These are phyloP conservation scores for Hydnum rufescens DNA, from an alignment of 768 basidiomycete species.

Conservation along the genomic window DNA sequence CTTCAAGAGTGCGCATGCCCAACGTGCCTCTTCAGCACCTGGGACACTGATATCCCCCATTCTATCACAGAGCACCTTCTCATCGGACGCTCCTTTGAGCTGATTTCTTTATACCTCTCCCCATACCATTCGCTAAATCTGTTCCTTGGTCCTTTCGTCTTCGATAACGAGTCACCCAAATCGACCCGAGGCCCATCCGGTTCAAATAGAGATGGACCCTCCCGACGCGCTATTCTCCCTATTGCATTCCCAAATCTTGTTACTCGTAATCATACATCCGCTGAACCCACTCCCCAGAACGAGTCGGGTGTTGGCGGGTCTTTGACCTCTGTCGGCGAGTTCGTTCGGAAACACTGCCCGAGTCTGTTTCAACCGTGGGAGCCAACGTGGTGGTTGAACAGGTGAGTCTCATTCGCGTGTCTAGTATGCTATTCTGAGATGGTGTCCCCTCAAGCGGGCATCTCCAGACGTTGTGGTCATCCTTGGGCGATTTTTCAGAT, in stretches of 20 bases:
- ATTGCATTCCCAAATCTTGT: background rate
- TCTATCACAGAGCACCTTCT: background rate
- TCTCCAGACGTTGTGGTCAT: conserved; percentile 21
- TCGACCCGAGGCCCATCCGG: background rate
- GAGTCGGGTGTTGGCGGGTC: background rate
- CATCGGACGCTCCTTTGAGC: background rate
- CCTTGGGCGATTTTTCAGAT: conserved; percentile 20
- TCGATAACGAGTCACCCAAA: background rate
- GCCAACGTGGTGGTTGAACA: conserved; percentile 21
- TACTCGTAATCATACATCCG: background rate
- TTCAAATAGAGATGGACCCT: background rate
- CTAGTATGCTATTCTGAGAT: background rate
- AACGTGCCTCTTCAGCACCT: no score
- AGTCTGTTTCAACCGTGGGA: conserved; percentile 12
- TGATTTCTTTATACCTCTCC: background rate
- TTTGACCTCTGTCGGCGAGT: background rate
- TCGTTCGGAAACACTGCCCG: conserved; percentile 8
- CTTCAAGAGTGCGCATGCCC: no score
- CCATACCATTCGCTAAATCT: background rate
- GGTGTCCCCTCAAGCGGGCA: conserved; percentile 16
- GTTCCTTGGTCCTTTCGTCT: background rate
- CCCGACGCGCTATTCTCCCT: background rate
- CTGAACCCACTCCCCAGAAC: background rate
- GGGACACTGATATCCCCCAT: no score
- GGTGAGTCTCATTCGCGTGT: conserved; percentile 11